Conservation (phyloP, 2,329 filamentous ascomycete genomes). For the Colletotrichum sp. region DNA sequence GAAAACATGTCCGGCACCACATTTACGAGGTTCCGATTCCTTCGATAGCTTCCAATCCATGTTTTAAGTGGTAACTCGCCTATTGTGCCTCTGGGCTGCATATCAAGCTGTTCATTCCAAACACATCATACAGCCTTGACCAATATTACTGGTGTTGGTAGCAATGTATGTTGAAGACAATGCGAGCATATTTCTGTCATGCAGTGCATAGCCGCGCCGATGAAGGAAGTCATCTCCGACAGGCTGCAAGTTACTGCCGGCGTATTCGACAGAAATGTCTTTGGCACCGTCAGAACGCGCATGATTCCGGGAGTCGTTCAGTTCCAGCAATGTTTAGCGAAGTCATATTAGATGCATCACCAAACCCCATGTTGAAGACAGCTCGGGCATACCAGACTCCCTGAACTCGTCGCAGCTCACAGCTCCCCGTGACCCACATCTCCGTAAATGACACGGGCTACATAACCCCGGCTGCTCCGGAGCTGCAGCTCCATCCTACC, state of each 20-base stretch:
- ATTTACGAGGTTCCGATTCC: not conserved
- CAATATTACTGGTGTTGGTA: not conserved
- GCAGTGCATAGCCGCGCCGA: not conserved
- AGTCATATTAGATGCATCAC: not conserved
- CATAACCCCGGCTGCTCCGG: not conserved
- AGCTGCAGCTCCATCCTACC: not conserved
- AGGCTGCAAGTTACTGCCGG: not conserved
- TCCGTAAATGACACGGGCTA: not conserved
- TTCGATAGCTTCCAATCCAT: not conserved
- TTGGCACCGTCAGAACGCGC: not conserved
- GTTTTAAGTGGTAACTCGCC: not conserved
- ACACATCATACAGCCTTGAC: not conserved
- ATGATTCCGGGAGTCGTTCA: not conserved
- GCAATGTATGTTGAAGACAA: not conserved
- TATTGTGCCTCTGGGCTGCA: not conserved
- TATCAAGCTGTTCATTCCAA: not conserved
- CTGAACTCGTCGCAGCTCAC: not conserved
- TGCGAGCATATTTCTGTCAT: not conserved
- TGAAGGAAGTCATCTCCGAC: not conserved
- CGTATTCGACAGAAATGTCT: not conserved
- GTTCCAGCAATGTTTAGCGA: not conserved
- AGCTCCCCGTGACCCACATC: not conserved
- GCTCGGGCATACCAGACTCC: not conserved
- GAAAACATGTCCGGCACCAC: not conserved
- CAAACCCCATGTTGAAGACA: not conserved